Base-by-base conservation (phyloP, 768 basidiomycete species). In the Rhodotorula kratochvilovae region DNA sequence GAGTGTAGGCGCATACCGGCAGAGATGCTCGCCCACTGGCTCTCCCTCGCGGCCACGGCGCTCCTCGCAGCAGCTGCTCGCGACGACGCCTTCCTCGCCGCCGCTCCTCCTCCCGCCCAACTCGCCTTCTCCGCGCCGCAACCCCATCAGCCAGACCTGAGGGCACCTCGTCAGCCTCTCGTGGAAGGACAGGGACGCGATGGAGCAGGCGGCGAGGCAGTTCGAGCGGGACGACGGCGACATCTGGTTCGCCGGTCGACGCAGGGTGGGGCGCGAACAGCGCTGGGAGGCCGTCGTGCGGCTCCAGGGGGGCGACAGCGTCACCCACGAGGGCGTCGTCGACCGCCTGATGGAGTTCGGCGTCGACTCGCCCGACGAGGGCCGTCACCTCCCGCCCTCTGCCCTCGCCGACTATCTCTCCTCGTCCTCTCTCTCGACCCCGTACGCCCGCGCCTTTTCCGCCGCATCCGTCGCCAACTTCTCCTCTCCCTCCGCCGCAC, bases 401-500 rank as follows among this genome's bases (percentile, higher is more conserved):
- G 35, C 36, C 7, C 62, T 53, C 62, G 27, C 16, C 29, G 39
- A 54, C n/a, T 36, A 25, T 39, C 62, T 53, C 29, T 29, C 62
- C 11, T 42, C 62, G 25, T 27, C 54, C 42, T 0, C 31, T 17
- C 21, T 33, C 54, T 31, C 43, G 29, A 42, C 54, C 25, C 31
- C 53, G 21, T 46, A 31, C 31, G 29, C 63, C 12, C 53, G 42
- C 42, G n/a, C 31, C 31, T 53, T 55, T 19, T 64, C 63, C 36
- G 45, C 57, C n/a, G 63, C 63, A 36, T 33, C 45, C 29, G 23
- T 70, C 45, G 10, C 59, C 13, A 66, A 65, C 59, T 36, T 63
- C 43, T 50, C 39, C 39, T 39, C 63, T 25, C 27, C 56, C 11
- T 27, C 57, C 12, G 19, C 61, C 43, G 23, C 63, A 13, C 59